phyloP scores from a whole-genome alignment of 768 basidiomycete genomes.

The Tylopilus intermedius region DNA sequence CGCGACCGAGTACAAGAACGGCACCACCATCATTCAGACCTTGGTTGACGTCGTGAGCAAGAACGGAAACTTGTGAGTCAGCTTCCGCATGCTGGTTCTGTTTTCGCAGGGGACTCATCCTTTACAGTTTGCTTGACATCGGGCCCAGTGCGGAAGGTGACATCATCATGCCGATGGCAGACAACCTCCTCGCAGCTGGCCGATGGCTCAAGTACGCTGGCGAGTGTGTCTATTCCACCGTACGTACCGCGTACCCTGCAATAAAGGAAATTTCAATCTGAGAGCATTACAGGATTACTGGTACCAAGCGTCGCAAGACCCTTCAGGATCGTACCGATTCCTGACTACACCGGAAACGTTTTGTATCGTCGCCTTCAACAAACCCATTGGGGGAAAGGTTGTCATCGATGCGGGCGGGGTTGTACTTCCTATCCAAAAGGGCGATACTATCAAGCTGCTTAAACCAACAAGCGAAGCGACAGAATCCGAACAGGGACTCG shows the following conservation, averaged over 20 bases:
- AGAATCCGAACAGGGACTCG: conserved; percentile 13
- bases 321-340: conserved; percentile 38
- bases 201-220: conserved; percentile 39
- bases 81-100: too few relatives aligned
- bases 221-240: conserved; percentile 50
- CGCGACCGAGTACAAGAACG: conserved; percentile 36
- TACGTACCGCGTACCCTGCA: conserved; percentile 19
- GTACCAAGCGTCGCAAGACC: conserved; percentile 42
- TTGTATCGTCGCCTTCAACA: conserved; percentile 43
- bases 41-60: conserved; percentile 49
- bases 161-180: conserved; percentile 44
- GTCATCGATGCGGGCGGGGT: conserved; percentile 31
- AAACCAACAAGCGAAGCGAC: conserved; percentile 20
- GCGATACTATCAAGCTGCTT: conserved; percentile 42
- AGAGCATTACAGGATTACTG: conserved; percentile 39
- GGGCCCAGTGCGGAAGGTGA: conserved; percentile 50
- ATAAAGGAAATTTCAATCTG: neutral
- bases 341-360: conserved; percentile 47
- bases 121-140: conserved; percentile 34
- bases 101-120: too few relatives aligned
- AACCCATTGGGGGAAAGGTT: conserved; percentile 32
- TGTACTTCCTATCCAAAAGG: conserved; percentile 38
- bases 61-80: conserved; percentile 54
- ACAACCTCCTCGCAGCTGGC: conserved; percentile 47
- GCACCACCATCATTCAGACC: conserved; percentile 37